Evolutionary conservation across 768 basidiomycete species (phyloP).

Genomic region (Agrocybe pediades): DNA sequence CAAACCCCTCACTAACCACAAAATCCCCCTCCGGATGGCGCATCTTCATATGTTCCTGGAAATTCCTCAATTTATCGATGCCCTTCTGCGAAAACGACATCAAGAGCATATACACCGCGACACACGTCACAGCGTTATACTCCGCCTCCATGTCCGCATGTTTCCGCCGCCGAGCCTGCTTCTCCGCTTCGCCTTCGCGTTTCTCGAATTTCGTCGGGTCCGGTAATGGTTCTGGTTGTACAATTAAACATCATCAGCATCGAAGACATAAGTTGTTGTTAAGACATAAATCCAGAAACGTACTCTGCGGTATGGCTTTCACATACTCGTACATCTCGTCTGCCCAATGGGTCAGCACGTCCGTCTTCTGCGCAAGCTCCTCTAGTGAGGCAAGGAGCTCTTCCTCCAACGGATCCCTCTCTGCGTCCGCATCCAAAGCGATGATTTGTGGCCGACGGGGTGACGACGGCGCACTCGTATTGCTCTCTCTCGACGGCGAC

Average conservation of each 20-base stretch:
- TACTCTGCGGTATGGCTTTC: slow-evolving; percentile 82
- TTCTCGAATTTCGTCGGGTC: slow-evolving; percentile 76
- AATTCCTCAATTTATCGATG: slow-evolving; percentile 77
- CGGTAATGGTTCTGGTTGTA: slow-evolving; percentile 82
- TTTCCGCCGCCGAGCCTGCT: slow-evolving; percentile 65
- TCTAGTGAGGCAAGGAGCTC: slow-evolving; percentile 80
- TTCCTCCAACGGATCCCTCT: slow-evolving; percentile 77
- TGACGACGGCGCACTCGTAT: slow-evolving; percentile 46
- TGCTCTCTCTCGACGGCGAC: slow-evolving; percentile 36
- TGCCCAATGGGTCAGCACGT: slow-evolving; percentile 90
- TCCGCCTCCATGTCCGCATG: slow-evolving; percentile 80
- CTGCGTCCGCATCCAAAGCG: slow-evolving; percentile 42
- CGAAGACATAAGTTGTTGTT: background rate
- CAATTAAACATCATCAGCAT: no score
- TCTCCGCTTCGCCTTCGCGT: slow-evolving; percentile 73
- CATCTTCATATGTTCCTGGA: slow-evolving; percentile 84
- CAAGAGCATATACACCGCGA: slow-evolving; percentile 87
- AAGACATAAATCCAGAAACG: slow-evolving; percentile 27
- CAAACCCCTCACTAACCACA: slow-evolving; percentile 77
- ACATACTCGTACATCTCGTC: slow-evolving; percentile 93
- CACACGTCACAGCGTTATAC: slow-evolving; percentile 81
- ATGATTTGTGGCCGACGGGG: slow-evolving; percentile 61
- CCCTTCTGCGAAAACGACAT: slow-evolving; percentile 95
- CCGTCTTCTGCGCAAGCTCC: slow-evolving; percentile 94
- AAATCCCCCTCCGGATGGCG: slow-evolving; percentile 75